A percentile compares a stretch with the other conserved stretches of the same genome.
phyloP scores from a whole-genome alignment of 345 rosid species.

The Salix udensis region DNA sequence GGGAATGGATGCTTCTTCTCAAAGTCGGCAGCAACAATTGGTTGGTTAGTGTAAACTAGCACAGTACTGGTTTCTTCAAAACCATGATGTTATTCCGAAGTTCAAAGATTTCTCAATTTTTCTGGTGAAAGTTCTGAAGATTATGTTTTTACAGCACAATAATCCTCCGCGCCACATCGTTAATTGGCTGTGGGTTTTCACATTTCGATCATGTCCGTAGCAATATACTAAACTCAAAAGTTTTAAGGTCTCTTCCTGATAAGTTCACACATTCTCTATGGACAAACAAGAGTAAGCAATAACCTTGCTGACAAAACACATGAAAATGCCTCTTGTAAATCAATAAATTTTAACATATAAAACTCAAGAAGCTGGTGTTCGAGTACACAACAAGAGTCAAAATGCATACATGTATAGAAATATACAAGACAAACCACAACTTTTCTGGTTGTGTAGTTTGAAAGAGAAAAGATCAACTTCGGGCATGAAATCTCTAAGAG shows the following conservation, averaged over 20 bases:
- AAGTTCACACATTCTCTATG: background rate
- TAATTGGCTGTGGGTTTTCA: background rate
- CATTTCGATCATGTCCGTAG: background rate
- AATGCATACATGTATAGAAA: background rate
- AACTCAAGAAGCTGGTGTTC: slow-evolving; percentile 5
- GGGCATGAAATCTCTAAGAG: background rate
- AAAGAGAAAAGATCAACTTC: background rate
- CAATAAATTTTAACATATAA: background rate
- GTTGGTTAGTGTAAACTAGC: background rate
- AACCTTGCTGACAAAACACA: background rate
- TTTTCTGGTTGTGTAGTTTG: background rate
- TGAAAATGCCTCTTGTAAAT: background rate
- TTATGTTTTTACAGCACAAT: background rate
- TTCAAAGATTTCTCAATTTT: background rate
- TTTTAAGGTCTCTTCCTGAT: background rate
- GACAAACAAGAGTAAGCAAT: background rate
- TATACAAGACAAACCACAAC: background rate
- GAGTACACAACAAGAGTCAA: background rate
- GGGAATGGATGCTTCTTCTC: background rate
- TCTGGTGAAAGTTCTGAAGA: background rate
- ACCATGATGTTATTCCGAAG: background rate
- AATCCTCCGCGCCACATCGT: background rate
- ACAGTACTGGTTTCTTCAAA: background rate
- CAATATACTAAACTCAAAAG: background rate
- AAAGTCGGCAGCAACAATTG: background rate